Evolutionary conservation across 768 basidiomycete species (phyloP).

Genomic region (Kwoniella pini): DNA sequence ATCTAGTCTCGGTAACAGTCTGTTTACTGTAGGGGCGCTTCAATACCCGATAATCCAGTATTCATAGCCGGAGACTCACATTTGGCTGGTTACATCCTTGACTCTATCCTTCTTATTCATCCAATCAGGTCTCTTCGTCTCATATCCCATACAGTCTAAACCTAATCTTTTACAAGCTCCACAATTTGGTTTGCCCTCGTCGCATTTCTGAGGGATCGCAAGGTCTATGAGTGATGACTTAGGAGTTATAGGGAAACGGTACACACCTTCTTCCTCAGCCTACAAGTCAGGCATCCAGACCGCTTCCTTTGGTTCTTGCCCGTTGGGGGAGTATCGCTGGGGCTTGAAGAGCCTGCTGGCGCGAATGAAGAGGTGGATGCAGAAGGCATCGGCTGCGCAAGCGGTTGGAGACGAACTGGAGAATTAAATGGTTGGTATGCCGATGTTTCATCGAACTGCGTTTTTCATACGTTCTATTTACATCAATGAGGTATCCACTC

Average conservation of each 20-base stretch:
- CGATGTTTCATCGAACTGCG: too few species aligned
- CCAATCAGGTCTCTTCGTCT: constrained; percentile 22
- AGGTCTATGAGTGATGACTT: too few species aligned
- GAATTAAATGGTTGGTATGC: too few species aligned
- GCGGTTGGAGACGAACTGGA: too few species aligned
- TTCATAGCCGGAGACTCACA: too few species aligned
- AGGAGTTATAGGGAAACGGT: not conserved
- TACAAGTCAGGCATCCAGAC: constrained; percentile 4
- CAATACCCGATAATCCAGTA: not conserved
- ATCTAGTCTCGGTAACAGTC: not conserved
- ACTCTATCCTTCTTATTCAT: constrained; percentile 52
- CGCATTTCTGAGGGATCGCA: constrained; percentile 21
- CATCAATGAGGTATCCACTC: too few species aligned
- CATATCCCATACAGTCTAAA: constrained; percentile 30
- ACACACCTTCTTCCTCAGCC: constrained; percentile 2
- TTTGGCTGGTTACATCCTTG: constrained; percentile 50
- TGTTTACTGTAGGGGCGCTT: not conserved
- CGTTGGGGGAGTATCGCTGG: not conserved
- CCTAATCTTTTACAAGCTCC: constrained; percentile 18
- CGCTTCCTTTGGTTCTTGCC: constrained; percentile 1
- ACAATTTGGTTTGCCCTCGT: constrained; percentile 27
- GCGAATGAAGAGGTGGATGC: not conserved
- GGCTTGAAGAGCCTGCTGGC: not conserved
- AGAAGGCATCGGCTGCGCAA: not conserved
- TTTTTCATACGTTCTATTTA: too few species aligned